Conservation (phyloP, 306 rosid genomes). For the Fragaria vesca region DNA sequence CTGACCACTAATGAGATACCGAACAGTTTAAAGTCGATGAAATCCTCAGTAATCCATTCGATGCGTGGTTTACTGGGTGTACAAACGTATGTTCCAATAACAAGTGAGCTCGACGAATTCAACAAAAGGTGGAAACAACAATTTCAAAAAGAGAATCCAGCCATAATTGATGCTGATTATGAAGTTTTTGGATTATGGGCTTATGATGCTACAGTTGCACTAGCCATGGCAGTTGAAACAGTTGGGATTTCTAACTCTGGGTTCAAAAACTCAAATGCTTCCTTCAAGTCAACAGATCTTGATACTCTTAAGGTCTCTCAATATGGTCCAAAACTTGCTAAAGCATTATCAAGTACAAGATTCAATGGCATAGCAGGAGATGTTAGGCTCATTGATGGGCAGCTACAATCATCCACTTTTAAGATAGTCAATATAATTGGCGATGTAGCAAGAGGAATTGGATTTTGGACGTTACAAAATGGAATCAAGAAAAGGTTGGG, state of each 20-base stretch:
- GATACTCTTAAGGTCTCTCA: slow-evolving; percentile 28
- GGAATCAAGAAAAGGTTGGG: slow-evolving; percentile 30
- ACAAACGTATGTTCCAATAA: slow-evolving; percentile 36
- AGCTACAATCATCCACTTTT: slow-evolving; percentile 10
- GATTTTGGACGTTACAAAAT: slow-evolving; percentile 47
- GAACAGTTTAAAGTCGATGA: slow-evolving; percentile 19
- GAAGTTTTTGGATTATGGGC: slow-evolving; percentile 47
- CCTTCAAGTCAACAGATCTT: slow-evolving; percentile 34
- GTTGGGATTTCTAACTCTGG: slow-evolving; percentile 3
- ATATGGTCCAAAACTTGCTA: slow-evolving; percentile 38
- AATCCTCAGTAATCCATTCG: slow-evolving; percentile 25
- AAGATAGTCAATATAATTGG: slow-evolving; percentile 44
- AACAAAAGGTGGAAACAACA: slow-evolving; percentile 41
- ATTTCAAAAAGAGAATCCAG: slow-evolving; percentile 34
- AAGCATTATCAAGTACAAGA: slow-evolving; percentile 23
- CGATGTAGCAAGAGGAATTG: slow-evolving; percentile 33
- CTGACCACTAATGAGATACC: slow-evolving; percentile 32
- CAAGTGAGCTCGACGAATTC: slow-evolving; percentile 32
- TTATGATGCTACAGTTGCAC: slow-evolving; percentile 42
- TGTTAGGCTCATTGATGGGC: slow-evolving; percentile 15
- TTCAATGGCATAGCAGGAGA: slow-evolving; percentile 34
- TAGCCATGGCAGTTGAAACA: slow-evolving; percentile 35
- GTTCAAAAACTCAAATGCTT: slow-evolving; percentile 13
- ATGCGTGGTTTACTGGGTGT: slow-evolving; percentile 56
- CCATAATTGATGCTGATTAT: slow-evolving; percentile 19